A percentile compares a stretch with the other conserved stretches of the same genome.
Evolutionary conservation across 306 rosid species (phyloP).

Genomic region (Crataegus laevigata): DNA sequence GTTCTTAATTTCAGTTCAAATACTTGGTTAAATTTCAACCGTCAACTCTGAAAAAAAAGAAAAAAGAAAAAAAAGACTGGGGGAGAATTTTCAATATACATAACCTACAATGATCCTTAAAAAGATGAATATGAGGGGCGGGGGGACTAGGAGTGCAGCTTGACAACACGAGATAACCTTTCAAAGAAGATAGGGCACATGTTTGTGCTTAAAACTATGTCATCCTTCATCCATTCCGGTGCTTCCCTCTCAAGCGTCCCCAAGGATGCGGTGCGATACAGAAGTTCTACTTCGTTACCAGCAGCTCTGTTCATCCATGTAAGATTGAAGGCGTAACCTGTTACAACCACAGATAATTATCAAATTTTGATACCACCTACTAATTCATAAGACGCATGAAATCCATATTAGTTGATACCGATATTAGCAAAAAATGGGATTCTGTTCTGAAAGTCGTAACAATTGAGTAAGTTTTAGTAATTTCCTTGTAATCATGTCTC

Average conservation of each 20-base stretch:
- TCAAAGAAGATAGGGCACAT: slow-evolving; percentile 80
- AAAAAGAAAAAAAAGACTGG: too few relatives aligned
- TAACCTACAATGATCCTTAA: neutral
- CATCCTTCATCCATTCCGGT: slow-evolving; percentile 92
- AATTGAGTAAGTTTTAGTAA: neutral
- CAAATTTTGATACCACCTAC: neutral
- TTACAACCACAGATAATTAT: slow-evolving; percentile 13
- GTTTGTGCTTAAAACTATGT: slow-evolving; percentile 66
- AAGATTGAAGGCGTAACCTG: slow-evolving; percentile 79
- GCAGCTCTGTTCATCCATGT: slow-evolving; percentile 47
- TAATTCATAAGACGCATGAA: neutral
- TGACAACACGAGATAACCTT: slow-evolving; percentile 56
- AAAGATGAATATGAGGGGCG: neutral
- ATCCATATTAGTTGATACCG: neutral
- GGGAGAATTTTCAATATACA: too few relatives aligned
- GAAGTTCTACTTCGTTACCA: slow-evolving; percentile 52
- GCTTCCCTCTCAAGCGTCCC: slow-evolving; percentile 85
- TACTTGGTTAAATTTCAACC: too few relatives aligned
- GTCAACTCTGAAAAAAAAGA: fast-evolving
- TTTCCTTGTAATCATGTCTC: neutral
- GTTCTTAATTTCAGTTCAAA: too few relatives aligned
- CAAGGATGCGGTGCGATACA: slow-evolving; percentile 51
- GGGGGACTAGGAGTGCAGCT: slow-evolving; percentile 21
- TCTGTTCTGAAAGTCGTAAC: neutral
- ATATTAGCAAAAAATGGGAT: neutral